Percentiles rank a stretch among this genome's conserved stretches.
Conservation (phyloP, 768 basidiomycete species). For the Udeniomyces megalosporus region DNA sequence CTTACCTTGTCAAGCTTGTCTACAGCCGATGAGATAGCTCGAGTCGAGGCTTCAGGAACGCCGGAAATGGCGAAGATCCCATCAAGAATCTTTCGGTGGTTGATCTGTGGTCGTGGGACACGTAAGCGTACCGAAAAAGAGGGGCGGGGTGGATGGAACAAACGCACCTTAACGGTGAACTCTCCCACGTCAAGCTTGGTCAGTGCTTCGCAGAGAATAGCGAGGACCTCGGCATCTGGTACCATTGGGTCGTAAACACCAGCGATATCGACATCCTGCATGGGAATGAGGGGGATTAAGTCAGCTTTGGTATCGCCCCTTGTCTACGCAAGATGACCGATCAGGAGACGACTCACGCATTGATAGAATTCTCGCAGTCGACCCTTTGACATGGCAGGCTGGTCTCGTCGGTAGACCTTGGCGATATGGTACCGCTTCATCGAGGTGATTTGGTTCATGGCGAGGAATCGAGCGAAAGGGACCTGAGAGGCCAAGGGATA, state of each 20-base stretch:
- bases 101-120: constrained; percentile 40
- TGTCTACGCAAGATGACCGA: neutral
- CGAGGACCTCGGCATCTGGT: constrained; percentile 81
- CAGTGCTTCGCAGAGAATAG: constrained; percentile 63
- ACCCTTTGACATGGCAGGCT: constrained; percentile 93
- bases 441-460: constrained; percentile 70
- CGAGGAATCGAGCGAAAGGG: constrained; percentile 83
- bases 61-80: constrained; percentile 95
- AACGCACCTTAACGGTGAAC: constrained; percentile 72
- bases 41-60: constrained; percentile 73
- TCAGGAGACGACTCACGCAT: constrained; percentile 44
- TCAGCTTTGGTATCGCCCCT: neutral
- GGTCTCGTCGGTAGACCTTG: constrained; percentile 95
- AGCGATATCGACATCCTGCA: constrained; percentile 84
- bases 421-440: constrained; percentile 92
- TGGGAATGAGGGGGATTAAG: neutral
- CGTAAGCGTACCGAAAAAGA: neutral
- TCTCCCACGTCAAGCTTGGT: constrained; percentile 77
- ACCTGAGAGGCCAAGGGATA: constrained; percentile 31
- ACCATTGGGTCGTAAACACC: constrained; percentile 93
- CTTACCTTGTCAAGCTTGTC: constrained; percentile 93
- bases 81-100: constrained; percentile 91
- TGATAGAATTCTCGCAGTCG: constrained; percentile 98
- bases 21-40: constrained; percentile 85
- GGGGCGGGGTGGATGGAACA: neutral